Percentiles rank a stretch among this genome's conserved stretches.
These are phyloP conservation scores for Hypoxylon sp. DNA, from an alignment of 2,329 filamentous ascomycete species.

Conservation along the genomic window DNA sequence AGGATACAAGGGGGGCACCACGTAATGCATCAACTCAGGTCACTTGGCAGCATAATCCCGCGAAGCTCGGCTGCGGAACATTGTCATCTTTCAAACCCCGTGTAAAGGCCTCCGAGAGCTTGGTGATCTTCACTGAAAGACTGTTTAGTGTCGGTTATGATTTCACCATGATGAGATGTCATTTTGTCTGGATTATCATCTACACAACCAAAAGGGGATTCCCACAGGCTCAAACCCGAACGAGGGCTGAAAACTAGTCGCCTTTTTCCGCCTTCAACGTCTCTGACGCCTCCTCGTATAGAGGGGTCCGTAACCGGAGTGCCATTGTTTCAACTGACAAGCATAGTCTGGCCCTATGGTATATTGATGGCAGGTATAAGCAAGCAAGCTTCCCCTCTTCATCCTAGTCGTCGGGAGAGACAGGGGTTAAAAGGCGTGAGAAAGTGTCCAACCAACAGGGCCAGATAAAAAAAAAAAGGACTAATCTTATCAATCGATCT, in stretches of 20 bases:
- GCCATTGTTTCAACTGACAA: conserved; percentile 1
- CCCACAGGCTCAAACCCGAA: neutral
- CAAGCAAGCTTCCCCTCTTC: conserved; percentile 11
- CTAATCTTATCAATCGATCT: conserved; percentile 54
- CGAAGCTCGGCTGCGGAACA: conserved; percentile 57
- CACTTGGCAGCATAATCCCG: conserved; percentile 21
- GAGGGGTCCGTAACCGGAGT: conserved; percentile 28
- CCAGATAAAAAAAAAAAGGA: conserved; percentile 42
- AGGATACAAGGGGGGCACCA: conserved; percentile 2
- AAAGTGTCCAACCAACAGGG: conserved; percentile 18
- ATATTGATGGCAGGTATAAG: conserved; percentile 1
- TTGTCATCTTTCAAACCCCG: conserved; percentile 57
- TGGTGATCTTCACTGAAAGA: conserved; percentile 59
- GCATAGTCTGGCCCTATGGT: neutral
- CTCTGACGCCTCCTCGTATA: conserved; percentile 10
- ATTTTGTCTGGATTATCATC: conserved; percentile 10
- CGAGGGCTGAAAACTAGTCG: neutral
- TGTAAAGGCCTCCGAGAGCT: conserved; percentile 57
- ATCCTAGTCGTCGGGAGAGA: neutral
- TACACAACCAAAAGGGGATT: conserved; percentile 3
- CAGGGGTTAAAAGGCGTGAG: conserved; percentile 4
- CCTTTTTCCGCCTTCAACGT: conserved; percentile 20
- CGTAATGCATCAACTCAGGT: neutral
- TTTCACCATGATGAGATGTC: conserved; percentile 46
- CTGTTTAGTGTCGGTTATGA: conserved; percentile 54